Evolutionary conservation across 2,329 filamentous ascomycete genomes (phyloP).

Genomic region (Trichoderma sp.): DNA sequence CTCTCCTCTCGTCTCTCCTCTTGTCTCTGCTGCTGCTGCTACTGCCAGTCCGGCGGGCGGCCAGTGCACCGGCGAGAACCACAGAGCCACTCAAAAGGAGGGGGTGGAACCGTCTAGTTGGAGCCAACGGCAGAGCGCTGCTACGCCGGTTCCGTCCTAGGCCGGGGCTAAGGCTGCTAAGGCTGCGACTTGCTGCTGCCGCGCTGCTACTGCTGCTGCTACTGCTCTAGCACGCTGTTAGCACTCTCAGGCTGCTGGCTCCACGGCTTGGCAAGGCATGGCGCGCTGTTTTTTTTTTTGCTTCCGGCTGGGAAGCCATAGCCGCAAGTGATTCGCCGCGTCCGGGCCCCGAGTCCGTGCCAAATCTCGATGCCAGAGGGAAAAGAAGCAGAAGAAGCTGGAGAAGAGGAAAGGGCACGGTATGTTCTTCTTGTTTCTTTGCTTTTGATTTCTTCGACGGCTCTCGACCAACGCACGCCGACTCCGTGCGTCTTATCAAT

Average conservation of each 20-base stretch:
- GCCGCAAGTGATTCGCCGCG: not conserved
- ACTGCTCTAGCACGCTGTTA: not conserved
- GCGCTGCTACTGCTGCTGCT: not conserved
- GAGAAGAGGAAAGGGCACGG: not conserved
- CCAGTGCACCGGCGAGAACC: not conserved
- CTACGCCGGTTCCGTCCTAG: not conserved
- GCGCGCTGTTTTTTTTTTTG: not conserved
- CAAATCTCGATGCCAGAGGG: not conserved
- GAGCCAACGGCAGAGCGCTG: not conserved
- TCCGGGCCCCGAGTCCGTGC: not conserved
- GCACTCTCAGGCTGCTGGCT: too few species aligned
- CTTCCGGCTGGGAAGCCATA: not conserved
- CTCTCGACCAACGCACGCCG: not conserved
- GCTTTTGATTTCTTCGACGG: not conserved
- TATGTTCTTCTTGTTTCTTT: not conserved
- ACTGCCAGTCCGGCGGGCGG: not conserved
- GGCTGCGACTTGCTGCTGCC: not conserved
- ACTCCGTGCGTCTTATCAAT: not conserved
- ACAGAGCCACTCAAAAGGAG: not conserved
- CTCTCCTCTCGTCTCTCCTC: not conserved
- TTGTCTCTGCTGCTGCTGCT: not conserved
- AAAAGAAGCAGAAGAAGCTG: not conserved
- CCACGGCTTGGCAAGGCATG: not conserved
- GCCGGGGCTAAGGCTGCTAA: not conserved
- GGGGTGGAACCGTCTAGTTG: conserved; percentile 3